Evolutionary conservation across 2,329 filamentous ascomycete species (phyloP).

Genomic region (Stromatinia cepivora): DNA sequence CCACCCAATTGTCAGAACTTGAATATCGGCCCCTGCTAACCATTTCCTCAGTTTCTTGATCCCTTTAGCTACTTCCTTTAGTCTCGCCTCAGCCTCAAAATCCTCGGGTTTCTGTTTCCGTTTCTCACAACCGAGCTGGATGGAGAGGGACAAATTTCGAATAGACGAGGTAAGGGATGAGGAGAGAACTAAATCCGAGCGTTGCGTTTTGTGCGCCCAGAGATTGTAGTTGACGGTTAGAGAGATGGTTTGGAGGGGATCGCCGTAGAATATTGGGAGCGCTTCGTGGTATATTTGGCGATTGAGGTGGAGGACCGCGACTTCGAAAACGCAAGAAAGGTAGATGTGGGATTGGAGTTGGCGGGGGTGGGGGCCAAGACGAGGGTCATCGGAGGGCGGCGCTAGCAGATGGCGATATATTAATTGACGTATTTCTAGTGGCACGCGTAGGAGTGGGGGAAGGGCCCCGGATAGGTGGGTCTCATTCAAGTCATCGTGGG

Average conservation of each 20-base stretch:
- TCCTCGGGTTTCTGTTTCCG: slow-evolving; percentile 41
- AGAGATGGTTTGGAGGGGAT: slow-evolving; percentile 29
- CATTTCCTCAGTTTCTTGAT: slow-evolving; percentile 36
- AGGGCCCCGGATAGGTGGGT: slow-evolving; percentile 4
- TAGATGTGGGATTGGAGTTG: slow-evolving; percentile 35
- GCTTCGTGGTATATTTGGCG: slow-evolving; percentile 35
- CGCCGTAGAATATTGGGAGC: slow-evolving; percentile 36
- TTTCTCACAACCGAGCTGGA: slow-evolving; percentile 37
- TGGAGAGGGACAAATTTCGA: slow-evolving; percentile 32
- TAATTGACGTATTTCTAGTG: slow-evolving; percentile 33
- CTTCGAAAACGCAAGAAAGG: slow-evolving; percentile 33
- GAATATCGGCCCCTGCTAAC: slow-evolving; percentile 34
- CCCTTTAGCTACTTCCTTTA: slow-evolving; percentile 76
- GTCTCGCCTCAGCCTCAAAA: slow-evolving; percentile 54
- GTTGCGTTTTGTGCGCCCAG: slow-evolving; percentile 36
- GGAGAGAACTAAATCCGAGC: slow-evolving; percentile 33
- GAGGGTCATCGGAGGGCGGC: slow-evolving; percentile 26
- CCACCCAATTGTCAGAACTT: slow-evolving; percentile 34
- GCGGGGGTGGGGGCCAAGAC: slow-evolving; percentile 35
- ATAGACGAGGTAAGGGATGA: slow-evolving; percentile 33
- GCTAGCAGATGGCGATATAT: slow-evolving; percentile 32
- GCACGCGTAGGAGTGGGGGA: slow-evolving; percentile 32
- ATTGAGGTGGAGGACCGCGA: slow-evolving; percentile 31
- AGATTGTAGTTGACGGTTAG: slow-evolving; percentile 36
- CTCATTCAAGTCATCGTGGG: slow-evolving; percentile 1